Percentiles rank a stretch among this genome's conserved stretches.
phyloP scores from a whole-genome alignment of 305 asterid species.

The Fraxinus greggii region DNA sequence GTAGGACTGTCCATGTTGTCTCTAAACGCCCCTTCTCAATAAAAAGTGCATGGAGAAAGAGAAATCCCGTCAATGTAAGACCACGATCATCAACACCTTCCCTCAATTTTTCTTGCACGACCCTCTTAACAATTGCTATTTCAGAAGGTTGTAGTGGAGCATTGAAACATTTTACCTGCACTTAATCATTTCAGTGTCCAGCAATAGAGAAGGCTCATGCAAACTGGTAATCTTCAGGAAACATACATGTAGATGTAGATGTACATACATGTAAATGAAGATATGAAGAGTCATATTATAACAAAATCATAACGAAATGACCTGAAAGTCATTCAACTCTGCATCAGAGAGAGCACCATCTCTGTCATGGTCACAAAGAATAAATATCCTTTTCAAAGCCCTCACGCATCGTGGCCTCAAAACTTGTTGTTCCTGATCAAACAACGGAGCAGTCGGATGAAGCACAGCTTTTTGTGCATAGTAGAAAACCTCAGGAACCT shows the following conservation, averaged over 20 bases:
- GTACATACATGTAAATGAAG: not conserved
- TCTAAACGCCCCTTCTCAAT: constrained; percentile 93
- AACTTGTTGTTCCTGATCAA: constrained; percentile 94
- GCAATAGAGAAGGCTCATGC: constrained; percentile 2
- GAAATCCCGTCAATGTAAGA: constrained; percentile 93
- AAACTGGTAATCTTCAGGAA: not conserved
- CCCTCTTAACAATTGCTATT: constrained; percentile 90
- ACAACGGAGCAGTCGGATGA: constrained; percentile 98
- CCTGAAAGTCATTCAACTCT: constrained; percentile 98
- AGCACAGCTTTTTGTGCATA: constrained; percentile 97
- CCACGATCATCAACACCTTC: constrained; percentile 90
- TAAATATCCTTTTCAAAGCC: constrained; percentile 91
- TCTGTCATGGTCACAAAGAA: constrained; percentile 88
- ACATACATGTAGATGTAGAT: not conserved
- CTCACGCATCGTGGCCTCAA: constrained; percentile 87
- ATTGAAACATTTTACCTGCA: constrained; percentile 91
- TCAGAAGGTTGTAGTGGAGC: constrained; percentile 94
- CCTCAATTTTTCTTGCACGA: constrained; percentile 86
- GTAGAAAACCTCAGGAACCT: constrained; percentile 89
- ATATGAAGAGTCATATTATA: not conserved
- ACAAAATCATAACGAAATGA: constrained; percentile 17
- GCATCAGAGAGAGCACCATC: constrained; percentile 97
- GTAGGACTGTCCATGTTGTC: constrained; percentile 95
- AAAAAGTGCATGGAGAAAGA: constrained; percentile 94
- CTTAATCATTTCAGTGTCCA: constrained; percentile 22